Conservation (phyloP, 192 early-diverging fungal genomes). For the Mortierella claussenii region DNA sequence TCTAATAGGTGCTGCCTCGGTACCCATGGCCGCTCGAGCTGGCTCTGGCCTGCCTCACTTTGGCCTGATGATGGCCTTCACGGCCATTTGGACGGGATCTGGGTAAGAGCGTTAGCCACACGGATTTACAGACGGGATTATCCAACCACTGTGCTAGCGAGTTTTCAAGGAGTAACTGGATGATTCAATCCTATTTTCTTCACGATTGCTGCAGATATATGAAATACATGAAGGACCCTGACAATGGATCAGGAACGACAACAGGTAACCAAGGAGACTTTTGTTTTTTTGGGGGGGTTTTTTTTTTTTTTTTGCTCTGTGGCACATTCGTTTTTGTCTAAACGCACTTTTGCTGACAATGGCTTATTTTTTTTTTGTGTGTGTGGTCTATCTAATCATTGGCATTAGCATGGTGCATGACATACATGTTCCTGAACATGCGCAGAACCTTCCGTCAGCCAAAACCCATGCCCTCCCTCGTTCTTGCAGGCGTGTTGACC, state of each 20-base stretch:
- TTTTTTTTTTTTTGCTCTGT: too few species aligned
- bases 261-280: too few species aligned
- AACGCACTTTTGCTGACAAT: too few species aligned
- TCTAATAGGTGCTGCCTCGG: slow-evolving; percentile 13
- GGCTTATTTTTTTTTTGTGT: too few species aligned
- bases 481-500: slow-evolving; percentile 28
- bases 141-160: too few species aligned
- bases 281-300: too few species aligned
- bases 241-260: slow-evolving; percentile 50
- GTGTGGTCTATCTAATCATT: too few species aligned
- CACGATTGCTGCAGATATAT: slow-evolving; percentile 22
- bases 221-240: slow-evolving; percentile 40
- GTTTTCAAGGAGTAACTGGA: too few species aligned
- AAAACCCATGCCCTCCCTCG: slow-evolving; percentile 37
- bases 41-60: slow-evolving; percentile 36
- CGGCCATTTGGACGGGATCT: slow-evolving; percentile 30
- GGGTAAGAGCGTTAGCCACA: too few species aligned
- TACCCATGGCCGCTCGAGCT: slow-evolving; percentile 14
- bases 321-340: too few species aligned
- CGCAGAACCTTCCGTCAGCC: slow-evolving; percentile 36
- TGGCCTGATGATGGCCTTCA: slow-evolving; percentile 41
- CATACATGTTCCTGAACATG: slow-evolving; percentile 41
- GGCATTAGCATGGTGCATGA: slow-evolving; percentile 43
- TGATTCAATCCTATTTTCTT: too few species aligned
- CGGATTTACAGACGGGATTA: too few species aligned